These are phyloP conservation scores for Favolaschia claudopus DNA, from an alignment of 768 basidiomycete genomes.

Conservation along the genomic window DNA sequence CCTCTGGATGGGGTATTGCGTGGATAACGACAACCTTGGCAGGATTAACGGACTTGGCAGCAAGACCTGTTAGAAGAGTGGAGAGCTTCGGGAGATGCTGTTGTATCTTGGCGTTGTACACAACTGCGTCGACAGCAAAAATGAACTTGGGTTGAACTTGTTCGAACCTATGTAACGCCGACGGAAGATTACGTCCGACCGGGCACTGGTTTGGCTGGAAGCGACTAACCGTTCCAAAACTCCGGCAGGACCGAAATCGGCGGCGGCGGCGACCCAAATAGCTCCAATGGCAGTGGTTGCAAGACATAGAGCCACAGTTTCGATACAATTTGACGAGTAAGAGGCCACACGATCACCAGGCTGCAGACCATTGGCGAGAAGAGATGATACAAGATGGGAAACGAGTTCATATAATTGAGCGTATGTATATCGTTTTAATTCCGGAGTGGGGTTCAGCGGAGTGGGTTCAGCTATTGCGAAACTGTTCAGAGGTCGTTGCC, in stretches of 20 bases:
- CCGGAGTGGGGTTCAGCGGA: constrained; percentile 51
- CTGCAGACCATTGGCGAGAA: constrained; percentile 58
- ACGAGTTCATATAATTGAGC: constrained; percentile 64
- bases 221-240: constrained; percentile 71
- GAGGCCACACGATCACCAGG: constrained; percentile 79
- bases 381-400: constrained; percentile 62
- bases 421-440: constrained; percentile 59
- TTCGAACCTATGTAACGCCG: constrained; percentile 57
- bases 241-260: constrained; percentile 83
- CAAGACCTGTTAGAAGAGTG: constrained; percentile 62
- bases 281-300: constrained; percentile 75
- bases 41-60: constrained; percentile 40
- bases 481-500: constrained; percentile 24
- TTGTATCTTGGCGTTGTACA: constrained; percentile 79
- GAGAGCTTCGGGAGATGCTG: constrained; percentile 69
- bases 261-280: constrained; percentile 86
- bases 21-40: constrained; percentile 68
- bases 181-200: background rate
- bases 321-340: constrained; percentile 82
- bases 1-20: constrained; percentile 44
- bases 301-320: constrained; percentile 72
- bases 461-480: constrained; percentile 66
- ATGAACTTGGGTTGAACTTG: constrained; percentile 80
- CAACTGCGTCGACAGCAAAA: constrained; percentile 76
- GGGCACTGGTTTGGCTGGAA: background rate